Evolutionary conservation across 169 alveolate species (phyloP), one percentile per base, ranked within the genome.

Genomic region (Hepatocystis sp.): DNA sequence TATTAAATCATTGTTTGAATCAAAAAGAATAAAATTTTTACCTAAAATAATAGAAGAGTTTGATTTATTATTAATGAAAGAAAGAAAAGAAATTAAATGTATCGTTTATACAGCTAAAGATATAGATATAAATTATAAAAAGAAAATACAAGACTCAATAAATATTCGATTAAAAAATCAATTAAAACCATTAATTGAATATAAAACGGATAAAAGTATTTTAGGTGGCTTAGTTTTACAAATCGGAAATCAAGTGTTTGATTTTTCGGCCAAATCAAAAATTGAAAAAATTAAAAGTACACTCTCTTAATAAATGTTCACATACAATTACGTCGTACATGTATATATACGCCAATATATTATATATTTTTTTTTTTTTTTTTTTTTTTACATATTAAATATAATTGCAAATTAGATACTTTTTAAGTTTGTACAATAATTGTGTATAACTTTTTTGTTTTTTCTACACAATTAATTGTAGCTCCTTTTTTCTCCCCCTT

Each of bases 1-100:
- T 58, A 23, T 76, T 2, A 66, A 76, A 36, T 76, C 88, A 4
- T 36, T 76, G 58, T 76, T 76, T 49, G 88, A 76, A 19, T 76
- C 88, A 17, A 76, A 76, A 27, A 76, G 88, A 36, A 58, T 76
- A 28, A 58, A 42, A 1, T 76, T 51, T 36, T 58, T 76, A 47
- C 49, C 40, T 27, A 76, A 76, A 58, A 58, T 76, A 27, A 76
- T 76, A 36, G 67, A 76, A 58, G 88, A 76, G 32, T 76, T 76
- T 49, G 88, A 76, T 58, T 25, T 76, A 10, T 51, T 76, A 34
- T 51, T 76, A 56, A 58, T 76, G 65, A 56, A 42, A 25, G 78
- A 76, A 7, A 58, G 76, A 51, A 76, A 76, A 60, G 88, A 76
- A 76, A 76, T 76, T 4, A 76, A 76, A 49, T 76, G 88, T 60